Evolutionary conservation across 306 rosid genomes (phyloP).

Genomic region (Fragaria ananassa): DNA sequence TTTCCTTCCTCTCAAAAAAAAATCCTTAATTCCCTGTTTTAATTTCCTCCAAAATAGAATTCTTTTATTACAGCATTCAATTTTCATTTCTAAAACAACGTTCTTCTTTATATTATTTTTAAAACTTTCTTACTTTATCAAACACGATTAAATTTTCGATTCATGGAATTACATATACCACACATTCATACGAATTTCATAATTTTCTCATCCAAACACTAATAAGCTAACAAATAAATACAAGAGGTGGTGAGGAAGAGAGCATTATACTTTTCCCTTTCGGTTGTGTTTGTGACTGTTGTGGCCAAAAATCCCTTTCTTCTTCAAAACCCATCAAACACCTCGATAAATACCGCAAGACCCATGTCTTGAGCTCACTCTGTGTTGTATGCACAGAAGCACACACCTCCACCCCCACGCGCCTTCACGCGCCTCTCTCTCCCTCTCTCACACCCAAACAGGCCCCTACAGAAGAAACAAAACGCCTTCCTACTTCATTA

Average conservation of each 20-base stretch:
- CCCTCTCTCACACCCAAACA: not conserved
- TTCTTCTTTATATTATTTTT: no score
- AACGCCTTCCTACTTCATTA: constrained; percentile 39
- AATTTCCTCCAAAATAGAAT: no score
- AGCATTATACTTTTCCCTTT: constrained; percentile 24
- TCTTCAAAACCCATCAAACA: not conserved
- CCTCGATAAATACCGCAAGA: not conserved
- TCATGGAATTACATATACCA: no score
- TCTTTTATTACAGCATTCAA: no score
- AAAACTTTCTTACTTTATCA: no score
- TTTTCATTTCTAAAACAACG: no score
- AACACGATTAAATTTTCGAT: no score
- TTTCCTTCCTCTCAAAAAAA: no score
- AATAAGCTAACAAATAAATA: no score
- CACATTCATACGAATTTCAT: no score
- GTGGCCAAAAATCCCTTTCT: not conserved
- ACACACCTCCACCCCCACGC: constrained; percentile 16
- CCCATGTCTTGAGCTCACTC: not conserved
- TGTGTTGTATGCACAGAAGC: not conserved
- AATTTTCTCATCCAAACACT: no score
- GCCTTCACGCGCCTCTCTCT: constrained; percentile 20
- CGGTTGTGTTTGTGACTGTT: not conserved
- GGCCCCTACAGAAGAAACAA: constrained; percentile 22
- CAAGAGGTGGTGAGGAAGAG: constrained; percentile 11
- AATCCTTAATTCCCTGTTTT: no score